A percentile compares a stretch with the other conserved stretches of the same genome.
These are phyloP conservation scores for Austropuccinia psidii DNA, from an alignment of 1,284 basidiomycete species.

Conservation along the genomic window DNA sequence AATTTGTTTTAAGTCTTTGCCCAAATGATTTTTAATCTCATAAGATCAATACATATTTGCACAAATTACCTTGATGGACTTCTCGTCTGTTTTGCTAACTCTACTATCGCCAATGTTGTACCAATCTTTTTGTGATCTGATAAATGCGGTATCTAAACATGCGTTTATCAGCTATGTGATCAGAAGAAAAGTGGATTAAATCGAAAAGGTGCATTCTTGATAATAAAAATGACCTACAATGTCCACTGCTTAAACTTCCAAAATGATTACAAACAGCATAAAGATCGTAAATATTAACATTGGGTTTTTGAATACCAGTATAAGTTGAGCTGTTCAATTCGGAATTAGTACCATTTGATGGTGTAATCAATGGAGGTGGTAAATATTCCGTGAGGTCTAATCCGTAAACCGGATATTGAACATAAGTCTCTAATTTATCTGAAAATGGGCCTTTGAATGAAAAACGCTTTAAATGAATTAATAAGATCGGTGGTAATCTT, in stretches of 20 bases:
- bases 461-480: constrained; percentile 96
- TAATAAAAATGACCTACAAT: constrained; percentile 39
- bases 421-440: constrained; percentile 62
- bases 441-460: constrained; percentile 84
- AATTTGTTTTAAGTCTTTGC: neutral
- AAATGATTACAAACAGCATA: constrained; percentile 49
- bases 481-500: constrained; percentile 80
- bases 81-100: constrained; percentile 32
- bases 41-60: neutral
- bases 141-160: constrained; percentile 37
- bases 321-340: constrained; percentile 5
- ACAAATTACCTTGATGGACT: constrained; percentile 25
- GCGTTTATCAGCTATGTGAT: neutral
- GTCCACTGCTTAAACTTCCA: constrained; percentile 46
- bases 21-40: neutral
- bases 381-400: constrained; percentile 88
- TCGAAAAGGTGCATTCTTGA: neutral
- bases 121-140: constrained; percentile 36
- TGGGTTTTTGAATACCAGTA: neutral
- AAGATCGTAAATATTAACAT: constrained; percentile 49
- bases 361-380: constrained; percentile 54
- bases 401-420: constrained; percentile 64
- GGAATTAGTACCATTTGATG: constrained; percentile 39
- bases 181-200: neutral
- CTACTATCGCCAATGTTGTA: constrained; percentile 37